Conservation (phyloP, 2,329 filamentous ascomycete genomes). For the Colletotrichum musae region DNA sequence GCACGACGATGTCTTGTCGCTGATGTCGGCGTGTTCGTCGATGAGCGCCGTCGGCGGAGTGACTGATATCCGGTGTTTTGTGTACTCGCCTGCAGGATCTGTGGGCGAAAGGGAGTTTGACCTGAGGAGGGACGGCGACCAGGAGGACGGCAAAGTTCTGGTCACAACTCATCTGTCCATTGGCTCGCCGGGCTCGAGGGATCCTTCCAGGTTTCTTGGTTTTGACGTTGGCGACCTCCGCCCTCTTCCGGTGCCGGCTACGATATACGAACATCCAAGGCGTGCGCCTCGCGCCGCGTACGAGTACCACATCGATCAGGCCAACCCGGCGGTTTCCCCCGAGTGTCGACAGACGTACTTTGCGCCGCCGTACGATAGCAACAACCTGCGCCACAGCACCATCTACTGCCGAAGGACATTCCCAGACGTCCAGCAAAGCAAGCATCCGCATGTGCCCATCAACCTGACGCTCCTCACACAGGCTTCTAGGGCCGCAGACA, state of each 20-base stretch:
- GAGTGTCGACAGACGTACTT: constrained; percentile 30
- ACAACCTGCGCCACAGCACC: constrained; percentile 21
- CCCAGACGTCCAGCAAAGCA: constrained; percentile 18
- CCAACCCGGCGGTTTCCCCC: constrained; percentile 30
- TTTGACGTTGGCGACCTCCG: constrained; percentile 32
- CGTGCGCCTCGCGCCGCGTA: constrained; percentile 21
- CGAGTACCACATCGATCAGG: constrained; percentile 34
- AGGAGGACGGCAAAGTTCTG: constrained; percentile 5
- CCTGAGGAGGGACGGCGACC: not conserved
- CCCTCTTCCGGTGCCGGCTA: not conserved
- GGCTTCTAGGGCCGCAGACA: constrained; percentile 5
- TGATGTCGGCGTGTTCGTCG: constrained; percentile 31
- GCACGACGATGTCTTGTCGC: not conserved
- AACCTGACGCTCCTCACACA: not conserved
- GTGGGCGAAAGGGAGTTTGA: not conserved
- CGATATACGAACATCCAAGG: not conserved
- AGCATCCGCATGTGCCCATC: constrained; percentile 6
- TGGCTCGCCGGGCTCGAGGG: constrained; percentile 29
- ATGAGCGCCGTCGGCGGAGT: constrained; percentile 26
- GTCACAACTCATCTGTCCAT: constrained; percentile 34
- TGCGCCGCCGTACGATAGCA: constrained; percentile 5
- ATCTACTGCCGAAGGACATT: constrained; percentile 33
- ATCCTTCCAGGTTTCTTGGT: constrained; percentile 33
- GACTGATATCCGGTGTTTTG: constrained; percentile 36
- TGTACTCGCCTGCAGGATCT: constrained; percentile 15